Base-by-base conservation (phyloP, 2,329 filamentous ascomycete species). In the Alternaria novae-zelandiae region DNA sequence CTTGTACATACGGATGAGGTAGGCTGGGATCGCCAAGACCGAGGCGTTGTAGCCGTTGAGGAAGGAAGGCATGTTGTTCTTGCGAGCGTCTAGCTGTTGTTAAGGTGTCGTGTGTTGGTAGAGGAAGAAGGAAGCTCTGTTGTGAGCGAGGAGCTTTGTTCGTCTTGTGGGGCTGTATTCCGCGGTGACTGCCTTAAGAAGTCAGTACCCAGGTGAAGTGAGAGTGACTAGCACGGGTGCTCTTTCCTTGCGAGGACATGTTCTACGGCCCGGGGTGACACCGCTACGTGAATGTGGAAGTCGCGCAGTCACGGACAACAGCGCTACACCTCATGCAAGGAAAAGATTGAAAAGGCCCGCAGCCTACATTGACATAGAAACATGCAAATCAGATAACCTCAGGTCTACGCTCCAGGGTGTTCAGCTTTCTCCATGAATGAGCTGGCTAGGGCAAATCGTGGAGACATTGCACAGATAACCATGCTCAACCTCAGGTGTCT, bases 11-110 rank as follows among this genome's bases (percentile, higher is more conserved):
- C 62, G 63, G 63, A 79, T 57, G 70, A 81, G 82, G 75, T 83
- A 84, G 63, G 77, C 74, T 1, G 82, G 82, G 46, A 85, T 82
- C 46, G 79, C 80, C 62, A 83, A 69, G 62, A 84, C 70, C n/a
- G 82, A 80, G 43, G 77, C 70, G 62, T 81, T 82, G 67, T 74
- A 70, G 57, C 74, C 70, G 12, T 69, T 57, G 36, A 73, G 57
- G 45, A 72, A 58, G 25, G 70, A 54, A 6, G 63, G 49, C 68
- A 72, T 74, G 50, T 20, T 68, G 45, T 6, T 49, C 21, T 12
- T 53, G 47, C 21, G 21, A 7, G 26, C 43, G 28, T 12, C 41
- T 23, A 13, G 9, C 26, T 21, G 15, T 23, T 43, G 10, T 32
- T 30, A 1, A 11, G 26, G 55, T 21, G 17, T 15, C 4, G 45